Base-by-base conservation (phyloP, 768 basidiomycete genomes). In the Pulveroboletus sp. region DNA sequence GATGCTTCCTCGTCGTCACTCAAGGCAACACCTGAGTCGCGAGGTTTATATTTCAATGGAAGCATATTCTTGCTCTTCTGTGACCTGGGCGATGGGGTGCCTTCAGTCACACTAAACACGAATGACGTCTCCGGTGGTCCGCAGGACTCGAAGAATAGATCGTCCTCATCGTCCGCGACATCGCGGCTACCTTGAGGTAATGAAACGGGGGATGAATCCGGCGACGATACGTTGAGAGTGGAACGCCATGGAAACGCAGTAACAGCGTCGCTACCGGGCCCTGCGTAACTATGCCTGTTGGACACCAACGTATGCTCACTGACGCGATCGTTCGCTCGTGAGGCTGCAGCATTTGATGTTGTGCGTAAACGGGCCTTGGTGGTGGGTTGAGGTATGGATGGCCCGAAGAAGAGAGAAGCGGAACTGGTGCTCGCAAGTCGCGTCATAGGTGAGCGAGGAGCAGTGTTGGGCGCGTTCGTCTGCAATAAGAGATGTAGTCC, bases 211-310 rank as follows among this genome's bases (percentile, higher is more conserved):
- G 82, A 81, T 1, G 80, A 79, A 10, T 71, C 67, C 1, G 81
- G 80, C 0, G 82, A 83, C 11, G 75, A 67, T 5, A 71, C 62
- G 2, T 59, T 51, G 26, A 66, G 63, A 57, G 48, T 72, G 60
- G 47, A 69, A 54, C 61, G 79, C 75, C 69, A 71, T 3, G 69
- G 62, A 18, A 69, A 42, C 15, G 58, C 54, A 8, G 63, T 57
- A 3, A 49, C 63, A 47, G 49, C 65, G 57, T 70, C 67, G 51
- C 61, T 67, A 10, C 69, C 71, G 12, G 74, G 66, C 6, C 83
- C 83, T 14, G 80, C 78, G 64, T 85, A 86, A 54, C 83, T 86
- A 55, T 87, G 85, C 49, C 85, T 76, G 57, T 78, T 80, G 31
- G 65, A 51, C 21, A 65, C 47, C 46, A 67, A 69, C 4, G 72